Evolutionary conservation across 2,329 filamentous ascomycete genomes (phyloP).

Genomic region (Aspergillus novofumigatus): DNA sequence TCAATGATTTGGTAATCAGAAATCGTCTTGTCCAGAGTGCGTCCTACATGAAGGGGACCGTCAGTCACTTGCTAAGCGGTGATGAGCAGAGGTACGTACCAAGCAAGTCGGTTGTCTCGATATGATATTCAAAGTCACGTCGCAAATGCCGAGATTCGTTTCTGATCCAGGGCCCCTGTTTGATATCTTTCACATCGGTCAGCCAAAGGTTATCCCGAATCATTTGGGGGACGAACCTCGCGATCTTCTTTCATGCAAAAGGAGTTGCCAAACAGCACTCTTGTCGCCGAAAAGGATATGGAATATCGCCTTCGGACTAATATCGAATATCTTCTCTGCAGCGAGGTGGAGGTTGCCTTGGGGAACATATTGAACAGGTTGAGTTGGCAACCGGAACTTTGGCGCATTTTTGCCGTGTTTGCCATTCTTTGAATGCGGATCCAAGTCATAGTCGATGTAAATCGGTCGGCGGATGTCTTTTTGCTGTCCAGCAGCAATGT

Average conservation of each 20-base stretch:
- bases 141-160: conserved; percentile 67
- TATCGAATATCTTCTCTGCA: conserved; percentile 77
- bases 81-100: conserved; percentile 41
- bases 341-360: conserved; percentile 72
- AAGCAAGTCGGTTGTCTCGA: conserved; percentile 63
- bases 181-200: conserved; percentile 53
- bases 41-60: conserved; percentile 28
- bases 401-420: conserved; percentile 47
- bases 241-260: conserved; percentile 79
- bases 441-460: conserved; percentile 60
- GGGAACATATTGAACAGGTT: conserved; percentile 79
- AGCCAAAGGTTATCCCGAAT: conserved; percentile 5
- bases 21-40: conserved; percentile 57
- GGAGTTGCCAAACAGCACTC: conserved; percentile 85
- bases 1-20: conserved; percentile 85
- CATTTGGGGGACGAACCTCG: conserved; percentile 42
- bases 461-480: conserved; percentile 55
- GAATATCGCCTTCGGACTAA: conserved; percentile 91
- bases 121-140: conserved; percentile 76
- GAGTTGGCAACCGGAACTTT: conserved; percentile 77
- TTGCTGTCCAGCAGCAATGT: conserved; percentile 31
- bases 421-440: conserved; percentile 40
- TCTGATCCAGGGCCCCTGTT: conserved; percentile 79
- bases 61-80: background rate
- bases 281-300: conserved; percentile 96